Evolutionary conservation across 2,329 filamentous ascomycete species (phyloP).

Genomic region (Claviceps sorghi): DNA sequence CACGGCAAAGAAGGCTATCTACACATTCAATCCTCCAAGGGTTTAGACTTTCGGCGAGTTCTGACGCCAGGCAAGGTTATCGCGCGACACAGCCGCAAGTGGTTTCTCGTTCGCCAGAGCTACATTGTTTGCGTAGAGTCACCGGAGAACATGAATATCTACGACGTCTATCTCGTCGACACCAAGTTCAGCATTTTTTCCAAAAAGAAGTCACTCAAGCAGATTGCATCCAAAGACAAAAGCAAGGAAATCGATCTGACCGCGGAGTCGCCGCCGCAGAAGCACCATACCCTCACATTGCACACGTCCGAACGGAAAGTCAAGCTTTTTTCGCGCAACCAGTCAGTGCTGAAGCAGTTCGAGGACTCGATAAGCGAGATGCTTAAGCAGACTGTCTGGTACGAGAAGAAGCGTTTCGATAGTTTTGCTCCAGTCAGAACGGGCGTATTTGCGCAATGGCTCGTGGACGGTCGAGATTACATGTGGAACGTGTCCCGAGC

Average conservation of each 20-base stretch:
- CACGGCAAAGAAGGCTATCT: constrained; percentile 95
- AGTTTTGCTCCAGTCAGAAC: constrained; percentile 85
- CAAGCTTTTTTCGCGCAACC: constrained; percentile 80
- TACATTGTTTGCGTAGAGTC: constrained; percentile 98
- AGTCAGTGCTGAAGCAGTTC: constrained; percentile 79
- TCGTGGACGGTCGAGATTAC: constrained; percentile 92
- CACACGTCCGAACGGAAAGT: constrained; percentile 84
- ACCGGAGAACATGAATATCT: constrained; percentile 95
- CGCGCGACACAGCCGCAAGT: constrained; percentile 76
- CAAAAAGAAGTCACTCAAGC: constrained; percentile 45
- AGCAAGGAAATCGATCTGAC: constrained; percentile 30
- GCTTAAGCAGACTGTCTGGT: constrained; percentile 71
- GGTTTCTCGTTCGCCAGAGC: constrained; percentile 95
- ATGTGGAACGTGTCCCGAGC: constrained; percentile 99
- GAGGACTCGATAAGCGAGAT: constrained; percentile 85
- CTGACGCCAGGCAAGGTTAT: constrained; percentile 67
- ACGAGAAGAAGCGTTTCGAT: constrained; percentile 68
- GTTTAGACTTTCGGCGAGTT: constrained; percentile 70
- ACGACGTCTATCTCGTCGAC: constrained; percentile 96
- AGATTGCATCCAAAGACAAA: constrained; percentile 44
- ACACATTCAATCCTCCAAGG: constrained; percentile 82
- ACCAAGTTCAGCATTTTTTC: constrained; percentile 70
- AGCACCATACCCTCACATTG: constrained; percentile 79
- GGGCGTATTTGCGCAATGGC: constrained; percentile 84
- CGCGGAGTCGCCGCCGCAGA: constrained; percentile 22